Base-by-base conservation (phyloP, 371 early-diverging fungal species). In the Lichtheimia hyalospora region DNA sequence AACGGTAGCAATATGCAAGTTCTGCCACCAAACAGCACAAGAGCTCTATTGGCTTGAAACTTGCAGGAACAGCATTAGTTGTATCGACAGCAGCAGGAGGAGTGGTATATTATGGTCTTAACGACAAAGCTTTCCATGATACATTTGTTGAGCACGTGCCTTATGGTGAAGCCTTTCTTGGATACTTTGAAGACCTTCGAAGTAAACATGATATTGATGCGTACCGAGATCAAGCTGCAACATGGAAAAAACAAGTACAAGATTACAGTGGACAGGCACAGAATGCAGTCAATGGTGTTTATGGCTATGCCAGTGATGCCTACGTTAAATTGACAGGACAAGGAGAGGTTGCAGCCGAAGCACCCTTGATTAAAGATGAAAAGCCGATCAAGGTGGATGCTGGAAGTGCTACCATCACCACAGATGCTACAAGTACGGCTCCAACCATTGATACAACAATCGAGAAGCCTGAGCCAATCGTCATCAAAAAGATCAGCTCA, bases 241-340 rank as follows among this genome's bases (percentile, higher is more conserved):
- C 41, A 7, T 61, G 64, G 51, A 63, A 58, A 24, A 40, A 61
- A 52, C 60, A 64, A 28, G 68, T 67, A n/a, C 49, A 49, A 23
- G 61, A 63, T 52, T 66, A 66, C 43, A 50, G 57, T 16, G 43
- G 34, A n/a, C 56, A 60, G 51, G 73, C 73, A 12, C 49, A 64
- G 46, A 67, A 66, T 10, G 34, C 57, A 16, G 57, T 64, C n/a
- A 57, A 40, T 2, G 64, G 60, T 40, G 67, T 66, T 20, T 64
- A 66, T 40, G 64, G 66, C 24, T 65, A 63, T 20, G 64, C 67
- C 16, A 63, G 25, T 39, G 67, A 62, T 24, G 50, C 73, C 3
- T 66, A 66, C 48, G 34, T 42, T 12, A 71, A 71, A 41, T n/a
- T 71, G 50, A 60, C 67, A 1, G 71, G 71, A 15, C 48, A 54